Percentiles rank a stretch among this genome's conserved stretches.
These are phyloP conservation scores for Oenanthe sinensis DNA, from an alignment of 129 eudicot species.

Conservation along the genomic window DNA sequence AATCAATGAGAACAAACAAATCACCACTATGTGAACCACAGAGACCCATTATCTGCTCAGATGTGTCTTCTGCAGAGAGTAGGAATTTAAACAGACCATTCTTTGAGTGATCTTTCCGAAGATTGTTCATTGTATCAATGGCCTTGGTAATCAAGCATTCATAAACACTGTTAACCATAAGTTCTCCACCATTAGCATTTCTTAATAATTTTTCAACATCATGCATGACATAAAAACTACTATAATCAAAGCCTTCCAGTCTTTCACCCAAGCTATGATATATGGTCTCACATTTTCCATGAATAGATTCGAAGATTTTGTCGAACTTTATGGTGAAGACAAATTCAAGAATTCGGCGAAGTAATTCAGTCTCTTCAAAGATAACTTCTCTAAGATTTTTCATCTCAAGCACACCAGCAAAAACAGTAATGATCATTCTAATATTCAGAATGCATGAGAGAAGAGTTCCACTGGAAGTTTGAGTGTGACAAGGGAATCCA, in stretches of 20 bases:
- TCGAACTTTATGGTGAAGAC: slow-evolving; percentile 55
- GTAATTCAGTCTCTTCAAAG: slow-evolving; percentile 42
- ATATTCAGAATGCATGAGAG: slow-evolving; percentile 73
- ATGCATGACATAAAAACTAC: slow-evolving; percentile 52
- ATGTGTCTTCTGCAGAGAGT: slow-evolving; percentile 41
- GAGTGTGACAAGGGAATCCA: slow-evolving; percentile 71
- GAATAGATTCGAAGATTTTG: slow-evolving; percentile 49
- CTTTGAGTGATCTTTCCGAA: slow-evolving; percentile 47
- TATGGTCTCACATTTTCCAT: slow-evolving; percentile 52
- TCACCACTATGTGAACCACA: slow-evolving; percentile 53
- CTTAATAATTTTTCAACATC: slow-evolving; percentile 50
- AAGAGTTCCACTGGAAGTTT: slow-evolving; percentile 48
- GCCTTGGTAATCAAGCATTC: slow-evolving; percentile 55
- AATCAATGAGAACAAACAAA: slow-evolving; percentile 63
- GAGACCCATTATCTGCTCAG: slow-evolving; percentile 41
- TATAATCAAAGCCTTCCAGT: slow-evolving; percentile 55
- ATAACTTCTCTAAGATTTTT: slow-evolving; percentile 22
- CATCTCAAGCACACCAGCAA: slow-evolving; percentile 49
- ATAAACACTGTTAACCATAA: slow-evolving; percentile 30
- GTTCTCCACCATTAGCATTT: slow-evolving; percentile 31
- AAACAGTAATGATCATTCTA: slow-evolving; percentile 41
- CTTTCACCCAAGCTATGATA: slow-evolving; percentile 40
- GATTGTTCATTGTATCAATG: slow-evolving; percentile 44
- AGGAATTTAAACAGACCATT: slow-evolving; percentile 35
- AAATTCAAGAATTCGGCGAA: slow-evolving; percentile 45